Percentiles rank a stretch among this genome's conserved stretches.
Conservation (phyloP, 2,329 filamentous ascomycete genomes). For the Ascochyta rabiei region DNA sequence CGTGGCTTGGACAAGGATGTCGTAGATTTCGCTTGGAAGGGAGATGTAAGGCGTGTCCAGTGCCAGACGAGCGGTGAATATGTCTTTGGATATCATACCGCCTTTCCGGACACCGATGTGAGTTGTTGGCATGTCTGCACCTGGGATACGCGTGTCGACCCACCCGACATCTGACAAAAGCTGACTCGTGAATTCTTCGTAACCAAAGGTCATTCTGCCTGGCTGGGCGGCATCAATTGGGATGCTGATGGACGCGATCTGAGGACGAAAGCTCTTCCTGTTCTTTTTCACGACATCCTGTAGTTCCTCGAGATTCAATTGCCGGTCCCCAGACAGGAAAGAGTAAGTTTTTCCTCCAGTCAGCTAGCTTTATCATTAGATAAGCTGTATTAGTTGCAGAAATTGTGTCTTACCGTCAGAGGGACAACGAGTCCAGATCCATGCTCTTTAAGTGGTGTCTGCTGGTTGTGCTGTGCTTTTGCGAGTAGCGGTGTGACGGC, state of each 20-base stretch:
- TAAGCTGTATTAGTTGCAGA: not conserved
- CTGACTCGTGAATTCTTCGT: not conserved
- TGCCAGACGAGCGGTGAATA: constrained; percentile 12
- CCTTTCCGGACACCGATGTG: constrained; percentile 25
- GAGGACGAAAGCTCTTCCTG: not conserved
- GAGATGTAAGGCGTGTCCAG: constrained; percentile 22
- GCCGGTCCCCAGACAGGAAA: not conserved
- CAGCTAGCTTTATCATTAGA: not conserved
- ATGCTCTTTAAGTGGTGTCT: constrained; percentile 8
- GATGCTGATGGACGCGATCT: constrained; percentile 5
- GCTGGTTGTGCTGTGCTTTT: constrained; percentile 10
- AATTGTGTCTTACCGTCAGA: not conserved
- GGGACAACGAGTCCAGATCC: not conserved
- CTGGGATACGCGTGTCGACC: constrained; percentile 6
- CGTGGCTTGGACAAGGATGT: constrained; percentile 24
- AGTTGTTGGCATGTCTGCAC: constrained; percentile 12
- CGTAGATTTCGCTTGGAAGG: constrained; percentile 21
- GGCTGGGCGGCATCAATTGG: constrained; percentile 1
- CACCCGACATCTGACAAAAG: not conserved
- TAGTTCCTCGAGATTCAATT: not conserved
- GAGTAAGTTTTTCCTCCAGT: not conserved
- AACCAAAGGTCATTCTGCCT: constrained; percentile 2
- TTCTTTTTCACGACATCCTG: not conserved
- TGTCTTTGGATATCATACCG: constrained; percentile 19
- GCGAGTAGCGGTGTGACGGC: not conserved